Percentiles rank a stretch among this genome's conserved stretches.
Conservation (phyloP, 2,329 filamentous ascomycete species). For the Aspergillus sp. region DNA sequence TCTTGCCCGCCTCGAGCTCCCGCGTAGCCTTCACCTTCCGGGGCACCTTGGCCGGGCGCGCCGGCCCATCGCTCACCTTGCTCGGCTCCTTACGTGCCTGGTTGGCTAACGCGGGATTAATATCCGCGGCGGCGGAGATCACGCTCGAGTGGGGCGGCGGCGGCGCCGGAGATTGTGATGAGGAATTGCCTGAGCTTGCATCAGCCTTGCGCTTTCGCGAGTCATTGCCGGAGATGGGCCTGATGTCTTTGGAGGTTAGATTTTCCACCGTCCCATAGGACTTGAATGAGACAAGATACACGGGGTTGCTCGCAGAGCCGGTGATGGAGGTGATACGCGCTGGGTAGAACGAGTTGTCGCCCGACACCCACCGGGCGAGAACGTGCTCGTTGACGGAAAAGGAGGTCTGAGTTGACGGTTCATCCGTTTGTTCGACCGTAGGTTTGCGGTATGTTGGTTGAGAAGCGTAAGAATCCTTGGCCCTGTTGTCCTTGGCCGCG, state of each 20-base stretch:
- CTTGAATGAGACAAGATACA: slow-evolving; percentile 95
- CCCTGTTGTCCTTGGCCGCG: slow-evolving; percentile 71
- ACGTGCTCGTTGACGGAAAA: slow-evolving; percentile 90
- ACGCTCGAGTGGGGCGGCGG: slow-evolving; percentile 53
- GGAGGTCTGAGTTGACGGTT: slow-evolving; percentile 57
- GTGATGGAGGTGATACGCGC: slow-evolving; percentile 92
- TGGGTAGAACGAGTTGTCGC: slow-evolving; percentile 87
- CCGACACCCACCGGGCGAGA: slow-evolving; percentile 85
- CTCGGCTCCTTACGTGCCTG: slow-evolving; percentile 65
- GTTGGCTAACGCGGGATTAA: slow-evolving; percentile 66
- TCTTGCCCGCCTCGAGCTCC: slow-evolving; percentile 86
- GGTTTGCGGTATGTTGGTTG: slow-evolving; percentile 59
- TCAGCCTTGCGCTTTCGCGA: slow-evolving; percentile 85
- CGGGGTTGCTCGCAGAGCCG: slow-evolving; percentile 83
- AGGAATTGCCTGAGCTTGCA: slow-evolving; percentile 60
- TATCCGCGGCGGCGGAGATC: slow-evolving; percentile 66
- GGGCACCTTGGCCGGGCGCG: slow-evolving; percentile 66
- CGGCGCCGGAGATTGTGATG: slow-evolving; percentile 43
- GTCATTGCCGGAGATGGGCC: slow-evolving; percentile 68
- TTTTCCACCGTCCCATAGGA: slow-evolving; percentile 81
- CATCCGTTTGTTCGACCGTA: slow-evolving; percentile 39
- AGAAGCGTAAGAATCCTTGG: slow-evolving; percentile 77
- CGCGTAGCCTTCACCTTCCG: slow-evolving; percentile 85
- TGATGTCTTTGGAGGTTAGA: slow-evolving; percentile 77
- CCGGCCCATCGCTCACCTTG: slow-evolving; percentile 61